Evolutionary conservation across 163 green algal species (phyloP), one percentile per base, ranked within the genome.

Genomic region (Volvox carteri): DNA sequence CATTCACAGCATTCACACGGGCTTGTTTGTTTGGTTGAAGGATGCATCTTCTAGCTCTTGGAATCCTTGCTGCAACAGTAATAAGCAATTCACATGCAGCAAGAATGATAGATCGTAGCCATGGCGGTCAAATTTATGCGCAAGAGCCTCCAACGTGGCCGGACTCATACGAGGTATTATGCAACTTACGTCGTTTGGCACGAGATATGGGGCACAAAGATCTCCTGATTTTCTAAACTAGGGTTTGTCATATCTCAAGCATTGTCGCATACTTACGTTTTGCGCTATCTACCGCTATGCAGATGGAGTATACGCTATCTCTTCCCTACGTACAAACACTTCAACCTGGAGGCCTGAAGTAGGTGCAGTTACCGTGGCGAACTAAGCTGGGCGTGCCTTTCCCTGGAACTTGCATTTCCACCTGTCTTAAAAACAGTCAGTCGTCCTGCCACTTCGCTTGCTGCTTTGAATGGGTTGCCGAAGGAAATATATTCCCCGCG

Each of bases 251-350:
- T 48, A 39, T 9, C 37, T 44, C 44, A 30, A 67, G 19, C 16
- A 52, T 8, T 33, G 8, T 16, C 42, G 11, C 6, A 41, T 8
- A 48, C 4, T 68, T 6, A 35, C 48, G 11, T 33, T 37, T 7
- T 44, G 5, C 18, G 6, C 16, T 30, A 2, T 6, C 44, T 67
- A 12, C 37, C 50, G n/a, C 75, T 14, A 30, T 81, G 65, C 89
- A 94, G 92, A 84, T 92, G 72, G 77, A 80, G 25, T 95, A 93
- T 77, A 92, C 77, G 1, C 79, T 94, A 25, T 83, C 33, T 35
- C 83, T 95, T 19, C 92, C 92, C 1, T 95, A 95, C 41, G 77
- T 94, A 21, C 44, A 89, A 39, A 67, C 84, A 9, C 37, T 91
- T 2, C 91, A 94, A 62, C 89, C 88, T 1, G 74, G 75, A 9